A percentile compares a stretch with the other conserved stretches of the same genome.
phyloP scores from a whole-genome alignment of 208 protist genomes.

The Crithidia acanthocephali region DNA sequence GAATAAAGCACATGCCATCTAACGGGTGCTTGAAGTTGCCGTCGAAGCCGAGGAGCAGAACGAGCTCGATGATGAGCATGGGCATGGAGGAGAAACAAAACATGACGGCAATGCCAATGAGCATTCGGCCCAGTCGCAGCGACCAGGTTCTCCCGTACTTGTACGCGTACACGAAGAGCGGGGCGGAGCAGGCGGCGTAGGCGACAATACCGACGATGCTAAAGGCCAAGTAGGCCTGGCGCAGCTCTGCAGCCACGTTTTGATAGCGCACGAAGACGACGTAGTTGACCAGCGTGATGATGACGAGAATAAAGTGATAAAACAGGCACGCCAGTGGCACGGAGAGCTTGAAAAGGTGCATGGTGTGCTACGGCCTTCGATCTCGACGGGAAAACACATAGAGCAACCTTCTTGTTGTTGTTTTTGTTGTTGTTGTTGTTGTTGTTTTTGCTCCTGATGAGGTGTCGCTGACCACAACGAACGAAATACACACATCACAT shows the following conservation, averaged over 20 bases:
- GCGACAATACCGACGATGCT: constrained; percentile 52
- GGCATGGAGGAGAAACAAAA: constrained; percentile 71
- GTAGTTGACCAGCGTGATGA: constrained; percentile 65
- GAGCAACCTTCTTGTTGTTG: too few species aligned
- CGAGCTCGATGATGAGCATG: constrained; percentile 57
- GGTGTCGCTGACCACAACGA: too few species aligned
- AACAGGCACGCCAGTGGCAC: constrained; percentile 66
- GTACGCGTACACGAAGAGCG: constrained; percentile 83
- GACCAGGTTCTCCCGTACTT: constrained; percentile 69
- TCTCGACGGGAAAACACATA: too few species aligned
- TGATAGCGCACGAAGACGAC: constrained; percentile 39
- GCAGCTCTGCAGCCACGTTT: constrained; percentile 1
- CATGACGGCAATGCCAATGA: constrained; percentile 61
- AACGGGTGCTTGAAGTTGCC: constrained; percentile 33
- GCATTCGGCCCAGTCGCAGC: constrained; percentile 35
- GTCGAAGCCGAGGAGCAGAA: constrained; percentile 35
- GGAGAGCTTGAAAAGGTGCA: constrained; percentile 66
- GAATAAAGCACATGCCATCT: constrained; percentile 59
- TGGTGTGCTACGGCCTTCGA: constrained; percentile 3
- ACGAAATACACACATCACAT: too few species aligned
- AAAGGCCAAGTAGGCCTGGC: constrained; percentile 61
- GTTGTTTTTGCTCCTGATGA: not conserved
- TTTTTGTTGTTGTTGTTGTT: not conserved
- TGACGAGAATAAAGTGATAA: constrained; percentile 62
- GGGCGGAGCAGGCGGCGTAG: constrained; percentile 46